phyloP scores from a whole-genome alignment of 306 rosid genomes.

The Mimosa bimucronata region DNA sequence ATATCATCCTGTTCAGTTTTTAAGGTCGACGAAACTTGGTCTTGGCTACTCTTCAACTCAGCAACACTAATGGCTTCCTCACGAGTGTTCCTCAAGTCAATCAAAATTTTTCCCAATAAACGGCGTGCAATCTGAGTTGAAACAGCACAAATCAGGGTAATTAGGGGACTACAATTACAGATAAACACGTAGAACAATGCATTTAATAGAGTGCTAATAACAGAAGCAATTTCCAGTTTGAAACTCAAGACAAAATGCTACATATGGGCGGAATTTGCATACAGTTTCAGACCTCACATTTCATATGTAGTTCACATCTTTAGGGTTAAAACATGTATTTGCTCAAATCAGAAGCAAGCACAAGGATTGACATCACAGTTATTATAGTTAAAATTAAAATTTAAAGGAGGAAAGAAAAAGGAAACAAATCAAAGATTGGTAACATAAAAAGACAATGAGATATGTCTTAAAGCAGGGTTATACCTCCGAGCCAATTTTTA shows the following conservation, averaged over 20 bases:
- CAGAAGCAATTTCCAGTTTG: conserved; percentile 33
- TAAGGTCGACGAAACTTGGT: conserved; percentile 40
- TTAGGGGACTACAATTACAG: conserved; percentile 29
- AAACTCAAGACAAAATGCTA: conserved; percentile 23
- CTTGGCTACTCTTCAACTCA: conserved; percentile 75
- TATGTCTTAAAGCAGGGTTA: conserved; percentile 28
- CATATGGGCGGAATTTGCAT: not conserved
- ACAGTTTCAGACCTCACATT: conserved; percentile 15
- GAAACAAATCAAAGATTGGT: conserved; percentile 6
- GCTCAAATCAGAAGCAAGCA: conserved; percentile 15
- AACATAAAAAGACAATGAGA: conserved; percentile 24
- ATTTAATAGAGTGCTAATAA: conserved; percentile 15
- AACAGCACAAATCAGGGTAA: conserved; percentile 37
- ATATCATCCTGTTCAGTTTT: conserved; percentile 61
- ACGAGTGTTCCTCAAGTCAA: conserved; percentile 92
- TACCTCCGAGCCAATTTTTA: conserved; percentile 97
- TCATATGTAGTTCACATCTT: conserved; percentile 22
- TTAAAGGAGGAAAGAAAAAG: not conserved
- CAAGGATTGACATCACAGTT: not conserved
- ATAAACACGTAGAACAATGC: conserved; percentile 7
- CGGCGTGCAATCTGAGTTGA: conserved; percentile 88
- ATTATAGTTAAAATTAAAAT: not conserved
- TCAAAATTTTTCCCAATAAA: conserved; percentile 88
- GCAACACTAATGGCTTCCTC: conserved; percentile 96
- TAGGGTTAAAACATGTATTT: conserved; percentile 18